Base-by-base conservation (phyloP, 2,329 filamentous ascomycete species). In the Ophiostoma australiae region DNA sequence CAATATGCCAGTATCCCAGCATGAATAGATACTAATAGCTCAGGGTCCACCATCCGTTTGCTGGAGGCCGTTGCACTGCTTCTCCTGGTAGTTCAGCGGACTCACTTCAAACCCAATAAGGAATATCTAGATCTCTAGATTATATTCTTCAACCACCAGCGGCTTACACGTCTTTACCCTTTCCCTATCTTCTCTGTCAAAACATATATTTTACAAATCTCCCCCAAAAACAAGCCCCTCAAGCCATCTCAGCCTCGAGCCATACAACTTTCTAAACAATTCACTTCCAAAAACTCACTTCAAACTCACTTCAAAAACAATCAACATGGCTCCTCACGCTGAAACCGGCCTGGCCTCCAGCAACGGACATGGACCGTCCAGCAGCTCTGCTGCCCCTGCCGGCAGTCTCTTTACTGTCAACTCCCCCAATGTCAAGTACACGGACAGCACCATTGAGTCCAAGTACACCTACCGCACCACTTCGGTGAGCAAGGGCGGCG, bases 401-500 rank as follows among this genome's bases (percentile, higher is more conserved):
- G 83, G 84, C 79, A 84, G 87, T 67, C 37, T 48, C 66, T 98
- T 98, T 84, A 90, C 87, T 72, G 95, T 99, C 80, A 87, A 91
- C 79, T 97, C 94, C 74, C 92, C 94, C 79, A 96, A 97, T 79
- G 95, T 99, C 76, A 85, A 86, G 76, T 99, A 99, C 85, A 93
- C 92, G 73, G 91, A 95, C 79, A 83, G 87, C 76, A 89, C 93
- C 78, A 98, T 99, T 85, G 90, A 87, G 80, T 96, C 92, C 83
- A 94, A 91, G 84, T 99, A 98, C 84, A 93, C 91, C 76, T 99
- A 99, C 84, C 93, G 94, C 80, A 98, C 95, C 78, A 98, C 95
- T 72, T 88, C 88, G 76, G 90, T 99, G 78, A 86, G 87, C 76
- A 86, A 88, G 78, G 86, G 87, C 77, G 77, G 78, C 73, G 85